Conservation (phyloP, 495 filamentous ascomycete species). For the Recurvomyces mirabilis region DNA sequence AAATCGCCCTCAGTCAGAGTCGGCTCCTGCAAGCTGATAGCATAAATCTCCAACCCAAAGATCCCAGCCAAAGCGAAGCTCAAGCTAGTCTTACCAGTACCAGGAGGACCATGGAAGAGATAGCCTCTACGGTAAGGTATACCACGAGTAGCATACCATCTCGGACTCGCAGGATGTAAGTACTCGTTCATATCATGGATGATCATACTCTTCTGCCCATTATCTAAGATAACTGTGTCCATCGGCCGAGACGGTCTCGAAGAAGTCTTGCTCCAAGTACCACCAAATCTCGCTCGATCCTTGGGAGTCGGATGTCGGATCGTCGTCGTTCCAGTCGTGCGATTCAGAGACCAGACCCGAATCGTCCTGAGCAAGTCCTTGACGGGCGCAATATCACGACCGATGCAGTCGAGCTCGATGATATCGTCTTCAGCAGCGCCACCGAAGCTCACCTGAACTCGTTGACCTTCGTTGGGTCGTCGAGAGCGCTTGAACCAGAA, state of each 20-base stretch:
- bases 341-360: conserved; percentile 29
- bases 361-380: conserved; percentile 48
- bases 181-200: conserved; percentile 82
- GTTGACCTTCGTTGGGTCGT: conserved; percentile 23
- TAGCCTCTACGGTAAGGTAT: conserved; percentile 35
- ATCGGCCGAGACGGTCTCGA: conserved; percentile 64
- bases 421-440: conserved; percentile 33
- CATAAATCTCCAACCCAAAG: conserved; percentile 61
- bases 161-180: conserved; percentile 53
- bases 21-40: conserved; percentile 52
- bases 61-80: conserved; percentile 56
- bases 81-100: conserved; percentile 33
- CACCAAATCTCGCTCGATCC: conserved; percentile 31
- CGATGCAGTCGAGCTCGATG: conserved; percentile 37
- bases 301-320: conserved; percentile 38
- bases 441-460: conserved; percentile 12
- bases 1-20: conserved; percentile 61
- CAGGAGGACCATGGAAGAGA: conserved; percentile 33
- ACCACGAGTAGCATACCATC: conserved; percentile 67
- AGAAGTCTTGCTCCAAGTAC: conserved; percentile 52
- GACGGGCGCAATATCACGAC: conserved; percentile 46
- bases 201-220: conserved; percentile 57
- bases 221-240: conserved; percentile 73
- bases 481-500: conserved; percentile 31
- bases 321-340: conserved; percentile 36